phyloP scores from a whole-genome alignment of 148 eudicot species.

The Fagopyrum tataricum region DNA sequence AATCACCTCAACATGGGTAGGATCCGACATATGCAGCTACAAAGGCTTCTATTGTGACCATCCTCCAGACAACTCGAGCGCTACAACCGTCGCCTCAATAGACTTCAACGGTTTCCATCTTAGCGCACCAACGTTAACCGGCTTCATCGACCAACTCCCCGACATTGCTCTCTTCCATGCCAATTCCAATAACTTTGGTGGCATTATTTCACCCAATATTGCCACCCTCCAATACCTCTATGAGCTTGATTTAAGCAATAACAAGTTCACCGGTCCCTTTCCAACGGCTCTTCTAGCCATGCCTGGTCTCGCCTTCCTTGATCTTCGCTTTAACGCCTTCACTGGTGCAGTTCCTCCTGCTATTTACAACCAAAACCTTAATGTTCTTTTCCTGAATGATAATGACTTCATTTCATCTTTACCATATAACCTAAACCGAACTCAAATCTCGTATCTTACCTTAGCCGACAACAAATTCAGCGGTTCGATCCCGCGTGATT shows the following conservation, averaged over 20 bases:
- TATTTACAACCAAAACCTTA: slow-evolving; percentile 45
- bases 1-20: slow-evolving; percentile 67
- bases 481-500: slow-evolving; percentile 45
- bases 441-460: slow-evolving; percentile 34
- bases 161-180: slow-evolving; percentile 82
- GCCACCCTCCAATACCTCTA: slow-evolving; percentile 58
- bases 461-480: slow-evolving; percentile 52
- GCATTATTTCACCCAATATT: slow-evolving; percentile 42
- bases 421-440: slow-evolving; percentile 37
- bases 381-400: slow-evolving; percentile 55
- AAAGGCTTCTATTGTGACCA: slow-evolving; percentile 61
- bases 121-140: slow-evolving; percentile 47
- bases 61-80: slow-evolving; percentile 61
- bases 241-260: slow-evolving; percentile 86
- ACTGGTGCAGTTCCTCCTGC: slow-evolving; percentile 67
- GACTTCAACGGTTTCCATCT: slow-evolving; percentile 79
- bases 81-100: slow-evolving; percentile 52
- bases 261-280: slow-evolving; percentile 61
- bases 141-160: slow-evolving; percentile 67
- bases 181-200: slow-evolving; percentile 66
- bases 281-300: slow-evolving; percentile 51
- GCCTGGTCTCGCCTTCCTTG: slow-evolving; percentile 46
- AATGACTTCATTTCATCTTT: slow-evolving; percentile 39
- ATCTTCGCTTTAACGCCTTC: slow-evolving; percentile 65
- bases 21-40: slow-evolving; percentile 62